A percentile compares a stretch with the other conserved stretches of the same genome.
phyloP scores from a whole-genome alignment of 164 flowering plant species.

The Amborella trichopoda region DNA sequence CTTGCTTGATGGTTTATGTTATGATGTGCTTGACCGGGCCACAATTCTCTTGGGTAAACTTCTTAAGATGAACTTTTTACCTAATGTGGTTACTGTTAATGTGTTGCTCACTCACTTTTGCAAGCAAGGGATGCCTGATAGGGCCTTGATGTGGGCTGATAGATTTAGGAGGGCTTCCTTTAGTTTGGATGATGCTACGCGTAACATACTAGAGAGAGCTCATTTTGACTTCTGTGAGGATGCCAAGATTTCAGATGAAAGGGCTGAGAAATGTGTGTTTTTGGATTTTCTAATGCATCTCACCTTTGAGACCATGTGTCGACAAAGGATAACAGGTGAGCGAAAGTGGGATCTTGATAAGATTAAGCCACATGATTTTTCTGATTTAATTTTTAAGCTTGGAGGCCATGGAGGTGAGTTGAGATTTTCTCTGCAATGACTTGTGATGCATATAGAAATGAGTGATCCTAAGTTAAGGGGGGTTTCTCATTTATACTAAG shows the following conservation, averaged over 20 bases:
- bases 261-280: conserved; percentile 43
- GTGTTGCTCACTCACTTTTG: conserved; percentile 61
- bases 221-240: conserved; percentile 15
- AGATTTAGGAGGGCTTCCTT: conserved; percentile 42
- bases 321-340: no score
- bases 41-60: conserved; percentile 63
- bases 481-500: no score
- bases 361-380: no score
- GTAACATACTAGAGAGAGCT: conserved; percentile 46
- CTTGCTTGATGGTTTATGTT: conserved; percentile 58
- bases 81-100: conserved; percentile 64
- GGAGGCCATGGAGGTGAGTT: no score
- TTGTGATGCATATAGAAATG: no score
- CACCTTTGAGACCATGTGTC: conserved; percentile 44
- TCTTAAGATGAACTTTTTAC: conserved; percentile 77
- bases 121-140: conserved; percentile 67
- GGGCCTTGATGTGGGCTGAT: conserved; percentile 59
- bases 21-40: conserved; percentile 63
- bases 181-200: conserved; percentile 51
- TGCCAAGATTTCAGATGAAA: conserved; percentile 14
- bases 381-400: no score
- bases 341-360: no score
- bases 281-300: conserved; percentile 83
- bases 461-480: no score
- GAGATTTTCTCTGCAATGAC: no score